Conservation (phyloP, 169 alveolate genomes). For the Eimeria zaria region DNA sequence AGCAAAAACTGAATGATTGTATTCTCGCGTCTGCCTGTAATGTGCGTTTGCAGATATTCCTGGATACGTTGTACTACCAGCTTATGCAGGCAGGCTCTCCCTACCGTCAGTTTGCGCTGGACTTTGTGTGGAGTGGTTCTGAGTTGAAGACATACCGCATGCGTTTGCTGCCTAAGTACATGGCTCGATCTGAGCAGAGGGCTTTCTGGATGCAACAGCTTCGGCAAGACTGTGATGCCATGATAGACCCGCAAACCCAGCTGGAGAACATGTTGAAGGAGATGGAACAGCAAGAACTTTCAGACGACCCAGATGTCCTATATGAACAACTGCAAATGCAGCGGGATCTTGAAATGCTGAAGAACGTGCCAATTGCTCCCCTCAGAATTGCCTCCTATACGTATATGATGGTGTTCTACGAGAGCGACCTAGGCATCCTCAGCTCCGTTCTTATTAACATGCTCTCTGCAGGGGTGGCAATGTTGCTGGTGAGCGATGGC, state of each 20-base stretch:
- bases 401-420: slow-evolving; percentile 90
- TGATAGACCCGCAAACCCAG: slow-evolving; percentile 10
- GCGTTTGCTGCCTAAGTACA: slow-evolving; percentile 86
- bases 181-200: slow-evolving; percentile 88
- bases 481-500: slow-evolving; percentile 82
- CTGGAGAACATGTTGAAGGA: background rate
- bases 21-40: background rate
- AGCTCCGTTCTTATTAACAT: slow-evolving; percentile 87
- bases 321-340: slow-evolving; percentile 43
- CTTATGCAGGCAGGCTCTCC: slow-evolving; percentile 86
- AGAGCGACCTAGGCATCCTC: slow-evolving; percentile 88
- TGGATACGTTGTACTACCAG: slow-evolving; percentile 87
- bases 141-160: slow-evolving; percentile 88
- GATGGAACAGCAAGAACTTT: background rate
- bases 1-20: background rate
- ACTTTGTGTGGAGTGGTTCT: slow-evolving; percentile 89
- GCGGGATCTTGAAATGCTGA: slow-evolving; percentile 30
- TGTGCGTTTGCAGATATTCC: slow-evolving; percentile 78
- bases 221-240: slow-evolving; percentile 79
- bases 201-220: slow-evolving; percentile 89
- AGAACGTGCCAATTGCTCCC: slow-evolving; percentile 69
- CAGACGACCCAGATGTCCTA: slow-evolving; percentile 30
- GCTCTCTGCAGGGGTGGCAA: slow-evolving; percentile 89
- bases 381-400: slow-evolving; percentile 87
- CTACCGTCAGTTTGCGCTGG: slow-evolving; percentile 87